Conservation (phyloP, 2,329 filamentous ascomycete genomes). For the Coniochaeta sp. region DNA sequence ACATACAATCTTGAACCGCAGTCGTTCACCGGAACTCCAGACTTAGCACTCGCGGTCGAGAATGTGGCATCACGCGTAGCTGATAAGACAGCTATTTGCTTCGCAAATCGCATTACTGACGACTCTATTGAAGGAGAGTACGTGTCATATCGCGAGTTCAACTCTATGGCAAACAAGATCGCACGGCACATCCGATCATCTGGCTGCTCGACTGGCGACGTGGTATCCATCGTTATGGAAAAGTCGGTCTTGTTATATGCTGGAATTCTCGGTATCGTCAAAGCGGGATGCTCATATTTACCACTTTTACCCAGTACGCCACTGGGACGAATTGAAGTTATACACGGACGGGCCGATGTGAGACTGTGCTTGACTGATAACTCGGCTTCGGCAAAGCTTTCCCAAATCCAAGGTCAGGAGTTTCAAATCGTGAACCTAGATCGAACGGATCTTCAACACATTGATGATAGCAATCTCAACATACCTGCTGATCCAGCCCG, state of each 20-base stretch:
- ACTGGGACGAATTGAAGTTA: constrained; percentile 46
- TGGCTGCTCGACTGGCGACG: constrained; percentile 41
- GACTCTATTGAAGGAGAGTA: constrained; percentile 25
- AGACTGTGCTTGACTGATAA: constrained; percentile 34
- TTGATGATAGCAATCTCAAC: constrained; percentile 27
- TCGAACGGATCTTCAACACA: constrained; percentile 7
- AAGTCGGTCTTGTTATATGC: constrained; percentile 69
- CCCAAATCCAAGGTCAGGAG: constrained; percentile 7
- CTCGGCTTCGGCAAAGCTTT: constrained; percentile 10
- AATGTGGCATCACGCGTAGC: constrained; percentile 38
- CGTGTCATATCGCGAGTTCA: constrained; percentile 60
- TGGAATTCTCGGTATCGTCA: constrained; percentile 66
- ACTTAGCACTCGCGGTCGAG: constrained; percentile 49
- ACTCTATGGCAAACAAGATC: constrained; percentile 55
- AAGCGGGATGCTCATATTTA: constrained; percentile 72
- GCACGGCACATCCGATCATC: constrained; percentile 45
- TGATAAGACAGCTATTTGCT: constrained; percentile 53
- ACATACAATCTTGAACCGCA: constrained; percentile 35
- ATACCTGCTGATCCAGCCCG: constrained; percentile 34
- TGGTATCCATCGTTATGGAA: constrained; percentile 70
- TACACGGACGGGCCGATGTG: constrained; percentile 54
- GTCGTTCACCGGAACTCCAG: constrained; percentile 25
- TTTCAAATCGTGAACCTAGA: constrained; percentile 27
- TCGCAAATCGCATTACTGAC: constrained; percentile 43
- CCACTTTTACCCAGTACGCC: constrained; percentile 71